phyloP scores from a whole-genome alignment of 2,329 filamentous ascomycete species.

The Phaeophleospora eucalypticola region DNA sequence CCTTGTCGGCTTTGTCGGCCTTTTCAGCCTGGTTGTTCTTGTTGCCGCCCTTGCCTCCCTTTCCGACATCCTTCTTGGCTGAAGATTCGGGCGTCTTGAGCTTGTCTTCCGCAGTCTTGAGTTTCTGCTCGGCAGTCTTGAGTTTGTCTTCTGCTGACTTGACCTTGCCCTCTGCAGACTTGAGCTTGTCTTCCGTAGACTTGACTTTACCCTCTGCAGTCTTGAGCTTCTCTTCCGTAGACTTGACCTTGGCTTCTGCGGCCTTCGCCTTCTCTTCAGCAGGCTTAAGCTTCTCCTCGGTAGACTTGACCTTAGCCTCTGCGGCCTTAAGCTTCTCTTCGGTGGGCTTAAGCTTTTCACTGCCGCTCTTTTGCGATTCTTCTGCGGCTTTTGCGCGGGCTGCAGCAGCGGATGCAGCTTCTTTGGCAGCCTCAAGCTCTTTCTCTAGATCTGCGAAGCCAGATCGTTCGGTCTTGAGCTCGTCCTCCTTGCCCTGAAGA shows the following conservation, averaged over 20 bases:
- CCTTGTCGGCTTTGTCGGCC: conserved; percentile 10
- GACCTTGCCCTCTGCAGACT: conserved; percentile 5
- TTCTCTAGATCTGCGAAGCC: conserved; percentile 31
- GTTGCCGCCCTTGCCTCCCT: conserved; percentile 4
- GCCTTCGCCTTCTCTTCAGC: conserved; percentile 8
- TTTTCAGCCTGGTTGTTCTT: conserved; percentile 1
- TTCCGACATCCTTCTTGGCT: conserved; percentile 1
- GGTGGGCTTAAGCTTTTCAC: conserved; percentile 13
- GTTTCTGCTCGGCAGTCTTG: conserved; percentile 4
- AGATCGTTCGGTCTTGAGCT: conserved; percentile 29
- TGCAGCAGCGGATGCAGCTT: conserved; percentile 11
- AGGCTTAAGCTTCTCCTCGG: conserved; percentile 5
- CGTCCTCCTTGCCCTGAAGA: conserved; percentile 27
- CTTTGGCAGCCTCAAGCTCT: conserved; percentile 25
- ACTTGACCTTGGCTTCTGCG: conserved; percentile 13
- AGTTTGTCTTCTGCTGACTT: conserved; percentile 9
- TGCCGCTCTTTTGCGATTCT: conserved; percentile 8
- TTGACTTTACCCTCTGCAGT: conserved; percentile 9
- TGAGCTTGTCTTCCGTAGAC: conserved; percentile 4
- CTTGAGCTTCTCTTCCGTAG: conserved; percentile 12
- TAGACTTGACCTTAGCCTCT: conserved; percentile 7
- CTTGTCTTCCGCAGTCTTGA: conserved; percentile 8
- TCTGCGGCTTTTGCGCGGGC: conserved; percentile 11
- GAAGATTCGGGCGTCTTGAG: conserved; percentile 2
- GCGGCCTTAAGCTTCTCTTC: conserved; percentile 11